Base-by-base conservation (phyloP, 176 grass and related monocot species). In the Cocos nucifera region DNA sequence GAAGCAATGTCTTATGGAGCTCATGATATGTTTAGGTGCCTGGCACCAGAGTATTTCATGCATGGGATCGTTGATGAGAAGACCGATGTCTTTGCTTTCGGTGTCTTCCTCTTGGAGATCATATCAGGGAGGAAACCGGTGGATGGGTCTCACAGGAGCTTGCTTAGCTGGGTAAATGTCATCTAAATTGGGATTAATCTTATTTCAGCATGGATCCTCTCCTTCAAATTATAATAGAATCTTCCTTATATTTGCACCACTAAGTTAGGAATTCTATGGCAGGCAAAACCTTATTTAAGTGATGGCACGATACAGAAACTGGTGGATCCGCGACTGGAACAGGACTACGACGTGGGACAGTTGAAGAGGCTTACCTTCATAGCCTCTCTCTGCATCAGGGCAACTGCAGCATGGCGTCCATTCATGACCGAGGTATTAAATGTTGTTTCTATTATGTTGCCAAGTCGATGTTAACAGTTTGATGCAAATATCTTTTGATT, bases 1-100 rank as follows among this genome's bases (percentile, higher is more conserved):
- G 5, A 30, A 30, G 28, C 28, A 6, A 25, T 53, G 15, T 52
- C 19, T 26, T 20, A 39, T 68, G 27, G 52, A 55, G n/a, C 18
- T 56, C 22, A 16, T 56, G 65, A 6, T 22, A 17, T 44, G 1
- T 53, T 16, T 28, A 68, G 65, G 52, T 68, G 51, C 5, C 19
- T 68, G 53, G 65, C 65, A 18, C 65, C 65, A 14, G 65, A 68
- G 53, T 68, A 67, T 52, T 67, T 67, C 52, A 67, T 67, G 65
- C 65, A 67, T 9, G 65, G 65, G 19, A 56, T 67, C 20, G 52
- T 67, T 17, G 65, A 56, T 15, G 65, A 67, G 53, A 67, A 67
- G 52, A 67, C 65, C 2, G 65, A 67, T n/a, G 65, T 67, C 52
- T 67, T 67, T 26, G 51, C 65, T 9, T 68, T 68, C 44, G 65